Evolutionary conservation across 208 protist genomes (phyloP), one percentile per base, ranked within the genome.

Genomic region (Vickermania spadyakhi): DNA sequence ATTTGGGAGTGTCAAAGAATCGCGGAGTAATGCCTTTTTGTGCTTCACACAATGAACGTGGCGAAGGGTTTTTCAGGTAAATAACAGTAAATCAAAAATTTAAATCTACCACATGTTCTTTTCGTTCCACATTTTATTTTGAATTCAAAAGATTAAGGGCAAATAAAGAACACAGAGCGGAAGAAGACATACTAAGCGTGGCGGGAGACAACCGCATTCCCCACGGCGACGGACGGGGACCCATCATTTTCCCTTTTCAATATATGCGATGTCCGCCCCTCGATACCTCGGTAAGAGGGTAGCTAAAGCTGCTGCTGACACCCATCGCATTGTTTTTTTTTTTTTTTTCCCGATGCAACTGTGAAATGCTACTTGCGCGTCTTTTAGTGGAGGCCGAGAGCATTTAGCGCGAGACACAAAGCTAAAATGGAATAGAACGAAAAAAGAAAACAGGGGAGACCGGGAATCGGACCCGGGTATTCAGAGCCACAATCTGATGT

Each of bases 401-500:
- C 36, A 18, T n/a, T 45, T 45, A 45, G 36, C 11, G 11, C 11
- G 11, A 45, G 7, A 45, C 36, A 7, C 36, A n/a, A 7, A 7
- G 18, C 36, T 18, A 45, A 45, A 45, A 7, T n/a, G 36, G 36
- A 18, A 45, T 18, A n/a, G 18, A 45, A 7, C 36, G 36, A 18
- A 18, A 45, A 18, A 18, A 18, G 11, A 45, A 7, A n/a, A 7
- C 11, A 45, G 11, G 36, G 18, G 18, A 45, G 36, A 45, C 11
- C 36, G 18, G 18, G 18, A 7, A 45, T 45, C 51, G 51, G 51
- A 55, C 51, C 51, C 51, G 51, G 51, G 51, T 64, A 65, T 72
- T 81, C 73, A 86, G 84, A 88, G 80, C 80, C 78, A 87, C 80
- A 91, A 85, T 88, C 84, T 86, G 66, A 73, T 85, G 79, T 85